Evolutionary conservation across 129 eudicot species (phyloP).

Genomic region (Sambucus nigra): DNA sequence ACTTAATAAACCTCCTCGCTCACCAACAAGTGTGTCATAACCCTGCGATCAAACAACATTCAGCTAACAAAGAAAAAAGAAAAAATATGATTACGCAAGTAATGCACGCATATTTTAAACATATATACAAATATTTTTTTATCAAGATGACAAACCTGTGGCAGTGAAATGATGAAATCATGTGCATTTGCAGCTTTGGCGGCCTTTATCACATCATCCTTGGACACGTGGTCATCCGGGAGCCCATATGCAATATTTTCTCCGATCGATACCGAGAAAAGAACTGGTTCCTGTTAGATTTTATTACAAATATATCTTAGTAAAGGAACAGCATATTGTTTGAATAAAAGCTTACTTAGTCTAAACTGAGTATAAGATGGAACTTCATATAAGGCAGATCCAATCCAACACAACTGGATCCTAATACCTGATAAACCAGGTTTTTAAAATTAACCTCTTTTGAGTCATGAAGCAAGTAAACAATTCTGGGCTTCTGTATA

Average conservation of each 20-base stretch:
- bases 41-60: conserved; percentile 37
- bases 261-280: conserved; percentile 91
- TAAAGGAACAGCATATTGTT: neutral
- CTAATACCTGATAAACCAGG: neutral
- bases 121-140: neutral
- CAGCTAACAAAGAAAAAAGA: conserved; percentile 6
- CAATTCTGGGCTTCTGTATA: too few relatives aligned
- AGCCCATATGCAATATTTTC: conserved; percentile 97
- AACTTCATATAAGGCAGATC: neutral
- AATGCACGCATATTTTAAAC: too few relatives aligned
- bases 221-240: conserved; percentile 84
- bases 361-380: neutral
- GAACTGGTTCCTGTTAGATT: conserved; percentile 70
- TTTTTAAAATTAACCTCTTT: too few relatives aligned
- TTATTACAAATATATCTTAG: neutral
- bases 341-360: neutral
- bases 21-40: conserved; percentile 96
- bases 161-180: conserved; percentile 83
- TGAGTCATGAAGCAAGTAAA: too few relatives aligned
- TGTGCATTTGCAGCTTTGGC: conserved; percentile 99
- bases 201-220: conserved; percentile 83
- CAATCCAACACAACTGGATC: neutral
- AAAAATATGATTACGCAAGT: too few relatives aligned
- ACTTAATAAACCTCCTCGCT: conserved; percentile 88
- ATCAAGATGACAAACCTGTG: conserved; percentile 48